Base-by-base conservation (phyloP, 805 yeast genomes). In the Spathaspora boniae region DNA sequence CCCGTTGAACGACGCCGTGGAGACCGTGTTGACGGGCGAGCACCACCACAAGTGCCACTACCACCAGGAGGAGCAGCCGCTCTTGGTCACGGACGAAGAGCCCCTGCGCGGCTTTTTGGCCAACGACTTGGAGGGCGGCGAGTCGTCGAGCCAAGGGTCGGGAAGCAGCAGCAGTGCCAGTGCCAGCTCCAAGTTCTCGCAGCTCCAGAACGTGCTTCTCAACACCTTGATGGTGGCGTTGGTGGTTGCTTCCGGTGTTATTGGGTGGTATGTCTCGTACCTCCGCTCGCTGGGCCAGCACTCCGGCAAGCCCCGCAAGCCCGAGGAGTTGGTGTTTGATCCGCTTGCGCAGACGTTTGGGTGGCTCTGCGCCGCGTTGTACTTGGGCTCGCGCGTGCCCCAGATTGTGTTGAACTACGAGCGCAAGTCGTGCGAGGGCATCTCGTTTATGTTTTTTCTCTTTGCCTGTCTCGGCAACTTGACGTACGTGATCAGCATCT, bases 401-500 rank as follows among this genome's bases (percentile, higher is more conserved):
- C 98, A 93, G 62, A 86, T 93, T 36, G 57, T 86, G 40, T 70
- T 91, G 42, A 93, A 93, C 61, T 86, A 72, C 53, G 71, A 81
- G 56, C 74, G 97, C 53, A 89, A 88, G 61, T 83, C 95, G 2
- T 88, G 96, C 56, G 98, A 93, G 43, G 98, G 98, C 16, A 85
- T 91, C 32, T 86, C 96, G 8, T 86, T 93, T 53, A 71, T 91
- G 70, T 91, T 93, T 61, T 91, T 91, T 62, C 64, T 93, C 16
- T 91, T 93, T 70, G 98, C 98, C 15, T 88, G 96, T 57, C 65
- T 91, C 38, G 98, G 98, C 31, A 93, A 91, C 56, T 67, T 86
- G 52, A 86, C 96, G 1, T 93, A 88, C 50, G 96, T 93, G 26
- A 73, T 86, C 9, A 83, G 95, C 8, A 91, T 91, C 35, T 65